These are phyloP conservation scores for Lachnellula cervina DNA, from an alignment of 2,329 filamentous ascomycete species.

Conservation along the genomic window DNA sequence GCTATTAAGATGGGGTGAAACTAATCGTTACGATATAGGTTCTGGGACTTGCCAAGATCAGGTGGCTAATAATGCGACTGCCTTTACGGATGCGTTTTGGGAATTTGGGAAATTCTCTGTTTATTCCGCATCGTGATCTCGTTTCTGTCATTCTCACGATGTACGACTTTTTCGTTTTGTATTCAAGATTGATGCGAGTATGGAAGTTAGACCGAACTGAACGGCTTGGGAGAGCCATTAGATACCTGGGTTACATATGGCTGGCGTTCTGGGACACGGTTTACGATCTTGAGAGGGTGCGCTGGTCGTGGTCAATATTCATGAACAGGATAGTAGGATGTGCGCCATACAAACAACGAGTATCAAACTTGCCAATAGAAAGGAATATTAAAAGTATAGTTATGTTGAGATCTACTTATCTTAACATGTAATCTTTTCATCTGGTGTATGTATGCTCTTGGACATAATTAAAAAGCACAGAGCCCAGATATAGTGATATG, in stretches of 20 bases:
- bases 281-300: not conserved
- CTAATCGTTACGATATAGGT: slow-evolving; percentile 8
- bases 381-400: no score
- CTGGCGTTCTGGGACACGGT: not conserved
- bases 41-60: slow-evolving; percentile 23
- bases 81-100: slow-evolving; percentile 30
- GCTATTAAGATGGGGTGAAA: not conserved
- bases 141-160: not conserved
- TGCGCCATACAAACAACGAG: not conserved
- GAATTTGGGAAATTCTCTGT: slow-evolving; percentile 27
- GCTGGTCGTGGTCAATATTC: not conserved
- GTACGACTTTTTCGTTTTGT: not conserved
- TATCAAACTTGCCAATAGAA: not conserved
- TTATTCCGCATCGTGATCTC: slow-evolving; percentile 11
- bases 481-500: no score
- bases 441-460: no score
- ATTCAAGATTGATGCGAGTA: not conserved
- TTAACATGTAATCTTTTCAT: no score
- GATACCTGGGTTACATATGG: not conserved
- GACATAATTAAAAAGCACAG: no score
- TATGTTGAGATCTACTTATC: no score
- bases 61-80: slow-evolving; percentile 27
- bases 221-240: not conserved
- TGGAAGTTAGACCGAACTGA: not conserved
- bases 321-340: not conserved